Evolutionary conservation across 495 filamentous ascomycete genomes (phyloP).

Genomic region (Neurospora sp.): DNA sequence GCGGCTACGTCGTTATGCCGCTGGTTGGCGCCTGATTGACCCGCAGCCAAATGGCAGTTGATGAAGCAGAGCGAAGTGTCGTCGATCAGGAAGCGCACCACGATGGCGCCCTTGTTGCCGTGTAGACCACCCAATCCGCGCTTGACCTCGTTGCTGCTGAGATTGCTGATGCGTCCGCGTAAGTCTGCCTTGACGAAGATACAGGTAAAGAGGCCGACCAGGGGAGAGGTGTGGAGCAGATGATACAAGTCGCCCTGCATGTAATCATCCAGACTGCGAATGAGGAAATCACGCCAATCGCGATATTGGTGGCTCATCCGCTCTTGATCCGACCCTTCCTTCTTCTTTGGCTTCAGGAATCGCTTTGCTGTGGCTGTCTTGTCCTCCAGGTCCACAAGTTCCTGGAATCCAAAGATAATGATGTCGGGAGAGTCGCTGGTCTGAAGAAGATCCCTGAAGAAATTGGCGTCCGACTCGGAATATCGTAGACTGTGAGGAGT

Average conservation of each 20-base stretch:
- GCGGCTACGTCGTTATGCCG: conserved; percentile 89
- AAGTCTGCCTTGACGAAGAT: conserved; percentile 81
- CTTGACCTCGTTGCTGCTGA: conserved; percentile 78
- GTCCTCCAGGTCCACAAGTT: conserved; percentile 92
- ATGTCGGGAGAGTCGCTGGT: conserved; percentile 72
- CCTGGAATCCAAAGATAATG: conserved; percentile 93
- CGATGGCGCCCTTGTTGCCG: conserved; percentile 93
- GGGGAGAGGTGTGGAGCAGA: conserved; percentile 74
- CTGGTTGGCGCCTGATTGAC: conserved; percentile 77
- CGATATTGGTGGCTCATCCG: conserved; percentile 97
- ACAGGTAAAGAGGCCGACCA: conserved; percentile 92
- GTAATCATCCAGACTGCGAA: conserved; percentile 66
- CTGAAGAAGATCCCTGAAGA: conserved; percentile 66
- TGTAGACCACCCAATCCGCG: conserved; percentile 87
- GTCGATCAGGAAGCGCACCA: conserved; percentile 82
- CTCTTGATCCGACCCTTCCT: conserved; percentile 80
- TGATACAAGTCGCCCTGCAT: conserved; percentile 69
- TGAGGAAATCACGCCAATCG: conserved; percentile 85
- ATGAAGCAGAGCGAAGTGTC: conserved; percentile 91
- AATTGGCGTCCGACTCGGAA: conserved; percentile 53
- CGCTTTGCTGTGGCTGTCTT: conserved; percentile 94
- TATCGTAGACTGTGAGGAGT: conserved; percentile 73
- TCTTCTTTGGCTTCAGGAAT: conserved; percentile 74
- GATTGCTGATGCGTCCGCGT: conserved; percentile 60
- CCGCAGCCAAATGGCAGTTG: conserved; percentile 94